Base-by-base conservation (phyloP, 1,139 yeast genomes). In the Saccharomyces hybrid region DNA sequence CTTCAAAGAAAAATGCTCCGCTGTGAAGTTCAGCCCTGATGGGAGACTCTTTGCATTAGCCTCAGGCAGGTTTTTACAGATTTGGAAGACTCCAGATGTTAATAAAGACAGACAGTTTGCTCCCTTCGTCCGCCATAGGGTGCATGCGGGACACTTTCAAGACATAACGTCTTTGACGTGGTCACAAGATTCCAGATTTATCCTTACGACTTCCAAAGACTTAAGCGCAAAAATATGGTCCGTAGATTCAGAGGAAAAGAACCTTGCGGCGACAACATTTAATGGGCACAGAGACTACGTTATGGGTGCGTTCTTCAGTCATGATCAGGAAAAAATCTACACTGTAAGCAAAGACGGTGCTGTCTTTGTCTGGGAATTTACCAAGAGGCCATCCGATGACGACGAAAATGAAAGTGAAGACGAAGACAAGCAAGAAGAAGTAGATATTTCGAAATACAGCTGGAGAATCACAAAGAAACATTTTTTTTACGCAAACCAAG, bases 281-380 rank as follows among this genome's bases (percentile, higher is more conserved):
- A 86, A 95, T 1, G 99, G 99, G 2, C 99, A 93, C 70, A 78
- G 95, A 60, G 98, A 93, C 68, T 81, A 86, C 57, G 97, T 93
- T 2, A 73, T 91, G 50, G 82, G 82, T 54, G 96, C 98, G 0
- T 93, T 88, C 66, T 93, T 95, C 74, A 84, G 88, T 62, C 79
- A 79, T 13, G 81, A 86, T 54, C 99, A 93, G 72, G 97, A 93
- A 67, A 79, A 82, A 54, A 88, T 93, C 50, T 93, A 90, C 66
- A 90, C 99, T 0, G 79, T 95, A 32, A 87, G 96, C 68, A 88
- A 87, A 70, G 99, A 93, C 67, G 99, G 99, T 50, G 97, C 99
- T 0, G 74, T 93, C 55, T 88, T 91, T 69, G 81, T 81, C 63
- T 93, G 99, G 98, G 93, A 89, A 67, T 93, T 87, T 67, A 77